These are phyloP conservation scores for Posidonia australis DNA, from an alignment of 106 monocot species.

Conservation along the genomic window DNA sequence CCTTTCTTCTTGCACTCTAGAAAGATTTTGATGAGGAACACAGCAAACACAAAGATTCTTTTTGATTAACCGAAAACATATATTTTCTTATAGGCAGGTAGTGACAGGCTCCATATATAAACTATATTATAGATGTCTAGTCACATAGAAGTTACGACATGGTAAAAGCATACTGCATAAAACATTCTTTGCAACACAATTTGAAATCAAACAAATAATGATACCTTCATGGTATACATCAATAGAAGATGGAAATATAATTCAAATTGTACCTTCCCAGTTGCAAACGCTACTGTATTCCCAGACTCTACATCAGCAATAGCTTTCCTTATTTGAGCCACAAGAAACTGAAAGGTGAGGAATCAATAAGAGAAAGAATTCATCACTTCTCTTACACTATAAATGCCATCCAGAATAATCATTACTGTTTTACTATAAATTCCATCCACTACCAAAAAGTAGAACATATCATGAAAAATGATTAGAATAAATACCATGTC, in stretches of 20 bases:
- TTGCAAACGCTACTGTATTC: constrained; percentile 31
- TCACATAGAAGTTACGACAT: too few species aligned
- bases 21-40: background rate
- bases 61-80: background rate
- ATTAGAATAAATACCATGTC: constrained; percentile 24
- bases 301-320: constrained; percentile 48
- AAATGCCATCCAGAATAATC: background rate
- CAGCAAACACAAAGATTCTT: background rate
- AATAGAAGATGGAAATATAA: too few species aligned
- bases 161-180: too few species aligned
- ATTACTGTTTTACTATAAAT: too few species aligned
- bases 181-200: too few species aligned
- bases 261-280: constrained; percentile 34
- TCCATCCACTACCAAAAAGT: background rate
- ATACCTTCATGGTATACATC: too few species aligned
- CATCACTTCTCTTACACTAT: background rate
- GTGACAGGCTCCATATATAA: too few species aligned
- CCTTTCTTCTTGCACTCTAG: constrained; percentile 40
- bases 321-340: constrained; percentile 43
- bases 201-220: background rate
- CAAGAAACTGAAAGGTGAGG: constrained; percentile 35
- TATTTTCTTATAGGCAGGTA: background rate
- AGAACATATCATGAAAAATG: background rate
- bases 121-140: too few species aligned
- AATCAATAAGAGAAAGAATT: background rate